These are phyloP conservation scores for Pogostemon cablin DNA, from an alignment of 257 asterid genomes.

Conservation along the genomic window DNA sequence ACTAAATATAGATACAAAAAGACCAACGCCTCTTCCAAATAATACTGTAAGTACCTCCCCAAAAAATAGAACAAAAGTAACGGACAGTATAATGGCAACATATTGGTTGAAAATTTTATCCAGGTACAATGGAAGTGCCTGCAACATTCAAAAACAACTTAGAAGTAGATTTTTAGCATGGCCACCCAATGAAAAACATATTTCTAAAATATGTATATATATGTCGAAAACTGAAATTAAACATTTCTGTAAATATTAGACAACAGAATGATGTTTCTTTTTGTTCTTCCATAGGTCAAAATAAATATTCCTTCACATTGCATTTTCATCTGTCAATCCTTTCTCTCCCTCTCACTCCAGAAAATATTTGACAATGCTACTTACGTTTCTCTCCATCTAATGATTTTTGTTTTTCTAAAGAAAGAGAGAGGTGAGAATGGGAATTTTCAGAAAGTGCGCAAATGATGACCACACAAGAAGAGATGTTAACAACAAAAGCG, in stretches of 20 bases:
- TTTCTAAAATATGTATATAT: background rate
- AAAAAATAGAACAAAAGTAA: conserved; percentile 89
- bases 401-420: background rate
- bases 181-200: conserved; percentile 2
- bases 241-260: background rate
- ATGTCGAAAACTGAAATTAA: background rate
- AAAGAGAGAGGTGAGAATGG: background rate
- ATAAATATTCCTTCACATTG: too few relatives aligned
- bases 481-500: background rate
- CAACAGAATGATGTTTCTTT: background rate
- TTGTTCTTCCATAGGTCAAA: too few relatives aligned
- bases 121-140: conserved; percentile 97
- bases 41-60: conserved; percentile 78
- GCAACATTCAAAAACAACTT: conserved; percentile 39
- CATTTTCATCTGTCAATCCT: too few relatives aligned
- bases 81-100: conserved; percentile 91
- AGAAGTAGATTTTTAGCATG: conserved; percentile 12
- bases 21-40: conserved; percentile 45
- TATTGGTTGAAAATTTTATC: conserved; percentile 91
- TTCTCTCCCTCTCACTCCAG: too few relatives aligned
- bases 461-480: background rate
- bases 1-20: conserved; percentile 43
- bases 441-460: background rate
- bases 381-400: too few relatives aligned
- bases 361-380: too few relatives aligned